Conservation (phyloP, 2,329 filamentous ascomycete species). For the Calonectria crousiana region DNA sequence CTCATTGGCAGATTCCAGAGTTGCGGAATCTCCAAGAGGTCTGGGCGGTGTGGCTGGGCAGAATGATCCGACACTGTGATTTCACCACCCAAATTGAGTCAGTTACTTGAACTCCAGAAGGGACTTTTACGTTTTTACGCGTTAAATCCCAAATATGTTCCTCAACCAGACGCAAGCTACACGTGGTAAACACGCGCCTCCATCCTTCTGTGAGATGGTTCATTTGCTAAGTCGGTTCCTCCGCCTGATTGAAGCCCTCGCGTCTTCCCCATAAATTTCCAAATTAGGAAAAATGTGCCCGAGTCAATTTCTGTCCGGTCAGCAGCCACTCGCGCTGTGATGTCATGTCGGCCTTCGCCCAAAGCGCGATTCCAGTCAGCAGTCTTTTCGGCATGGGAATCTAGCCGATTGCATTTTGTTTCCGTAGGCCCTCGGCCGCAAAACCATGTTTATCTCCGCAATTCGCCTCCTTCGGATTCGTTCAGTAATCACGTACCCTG, state of each 20-base stretch:
- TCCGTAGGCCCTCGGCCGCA: neutral
- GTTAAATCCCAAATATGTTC: neutral
- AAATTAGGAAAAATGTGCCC: neutral
- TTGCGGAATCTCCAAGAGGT: neutral
- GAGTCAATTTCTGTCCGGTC: neutral
- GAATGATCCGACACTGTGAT: neutral
- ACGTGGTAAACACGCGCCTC: neutral
- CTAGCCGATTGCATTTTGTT: neutral
- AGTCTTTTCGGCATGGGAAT: neutral
- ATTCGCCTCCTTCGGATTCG: neutral
- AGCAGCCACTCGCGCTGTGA: neutral
- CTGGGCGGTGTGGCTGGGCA: neutral
- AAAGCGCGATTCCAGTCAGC: neutral
- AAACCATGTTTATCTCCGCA: neutral
- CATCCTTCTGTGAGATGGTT: neutral
- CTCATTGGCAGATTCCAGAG: neutral
- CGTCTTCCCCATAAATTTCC: neutral
- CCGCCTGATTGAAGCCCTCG: neutral
- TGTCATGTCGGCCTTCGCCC: neutral
- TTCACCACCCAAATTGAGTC: neutral
- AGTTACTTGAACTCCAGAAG: neutral
- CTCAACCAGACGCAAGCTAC: neutral
- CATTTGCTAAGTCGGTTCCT: neutral
- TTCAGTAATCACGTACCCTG: neutral
- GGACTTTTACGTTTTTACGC: neutral